These are phyloP conservation scores for Diaporthe longicolla DNA, from an alignment of 2,329 filamentous ascomycete species.

Conservation along the genomic window DNA sequence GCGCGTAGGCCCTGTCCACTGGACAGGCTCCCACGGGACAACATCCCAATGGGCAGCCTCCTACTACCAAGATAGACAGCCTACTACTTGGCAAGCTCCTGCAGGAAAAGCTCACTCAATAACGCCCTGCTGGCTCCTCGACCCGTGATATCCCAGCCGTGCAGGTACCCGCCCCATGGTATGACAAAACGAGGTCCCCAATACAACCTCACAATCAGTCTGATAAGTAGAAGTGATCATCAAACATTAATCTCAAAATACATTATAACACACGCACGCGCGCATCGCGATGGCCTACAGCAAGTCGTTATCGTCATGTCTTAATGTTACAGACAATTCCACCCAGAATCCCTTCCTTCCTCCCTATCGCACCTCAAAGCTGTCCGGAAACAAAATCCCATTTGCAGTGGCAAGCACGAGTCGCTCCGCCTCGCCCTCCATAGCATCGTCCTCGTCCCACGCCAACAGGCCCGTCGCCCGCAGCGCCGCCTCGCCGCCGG, in stretches of 20 bases:
- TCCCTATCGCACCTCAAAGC: constrained; percentile 48
- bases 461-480: constrained; percentile 59
- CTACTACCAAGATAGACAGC: no score
- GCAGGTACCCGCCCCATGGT: background rate
- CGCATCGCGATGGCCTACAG: background rate
- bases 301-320: background rate
- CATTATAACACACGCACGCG: background rate
- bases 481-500: constrained; percentile 57
- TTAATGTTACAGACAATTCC: background rate
- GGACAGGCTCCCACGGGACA: no score
- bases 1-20: background rate
- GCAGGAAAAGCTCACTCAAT: no score
- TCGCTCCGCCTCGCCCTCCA: constrained; percentile 50
- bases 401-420: constrained; percentile 56
- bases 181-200: background rate
- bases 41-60: no score
- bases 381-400: constrained; percentile 58
- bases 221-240: background rate
- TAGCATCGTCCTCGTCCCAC: constrained; percentile 56
- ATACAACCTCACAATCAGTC: constrained; percentile 4
- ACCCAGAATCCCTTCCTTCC: no score
- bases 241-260: background rate
- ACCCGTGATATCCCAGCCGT: background rate
- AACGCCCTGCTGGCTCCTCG: no score
- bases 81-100: no score